phyloP scores from a whole-genome alignment of 2,329 filamentous ascomycete species.

The Parascedosporium putredinis region DNA sequence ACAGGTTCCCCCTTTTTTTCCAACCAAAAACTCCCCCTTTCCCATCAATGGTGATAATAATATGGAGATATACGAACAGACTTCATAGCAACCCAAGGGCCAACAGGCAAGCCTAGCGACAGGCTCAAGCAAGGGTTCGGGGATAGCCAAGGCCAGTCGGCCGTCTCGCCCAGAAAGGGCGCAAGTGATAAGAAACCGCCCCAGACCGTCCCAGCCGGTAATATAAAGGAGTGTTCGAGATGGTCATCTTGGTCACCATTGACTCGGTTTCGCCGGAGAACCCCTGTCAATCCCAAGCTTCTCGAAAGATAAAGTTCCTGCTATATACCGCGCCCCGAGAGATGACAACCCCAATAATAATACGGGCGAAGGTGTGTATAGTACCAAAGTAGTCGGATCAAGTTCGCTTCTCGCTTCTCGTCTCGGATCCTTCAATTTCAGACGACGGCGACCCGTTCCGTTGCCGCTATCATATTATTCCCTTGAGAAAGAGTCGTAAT shows the following conservation, averaged over 20 bases:
- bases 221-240: background rate
- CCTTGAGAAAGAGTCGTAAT: too few species aligned
- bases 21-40: too few species aligned
- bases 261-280: background rate
- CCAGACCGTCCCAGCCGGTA: background rate
- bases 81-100: too few species aligned
- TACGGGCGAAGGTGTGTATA: too few species aligned
- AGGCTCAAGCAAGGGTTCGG: too few species aligned
- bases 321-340: too few species aligned
- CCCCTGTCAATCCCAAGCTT: background rate
- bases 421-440: background rate
- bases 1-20: too few species aligned
- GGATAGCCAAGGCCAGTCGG: too few species aligned
- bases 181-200: background rate
- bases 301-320: background rate
- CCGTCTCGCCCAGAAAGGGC: too few species aligned
- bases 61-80: too few species aligned
- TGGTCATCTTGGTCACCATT: background rate
- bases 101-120: too few species aligned
- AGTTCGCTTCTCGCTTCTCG: background rate
- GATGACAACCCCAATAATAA: background rate
- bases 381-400: background rate
- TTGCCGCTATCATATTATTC: background rate
- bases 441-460: background rate
- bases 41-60: too few species aligned